These are phyloP conservation scores for Exsudoporus floridanus DNA, from an alignment of 1,284 basidiomycete species.

Conservation along the genomic window DNA sequence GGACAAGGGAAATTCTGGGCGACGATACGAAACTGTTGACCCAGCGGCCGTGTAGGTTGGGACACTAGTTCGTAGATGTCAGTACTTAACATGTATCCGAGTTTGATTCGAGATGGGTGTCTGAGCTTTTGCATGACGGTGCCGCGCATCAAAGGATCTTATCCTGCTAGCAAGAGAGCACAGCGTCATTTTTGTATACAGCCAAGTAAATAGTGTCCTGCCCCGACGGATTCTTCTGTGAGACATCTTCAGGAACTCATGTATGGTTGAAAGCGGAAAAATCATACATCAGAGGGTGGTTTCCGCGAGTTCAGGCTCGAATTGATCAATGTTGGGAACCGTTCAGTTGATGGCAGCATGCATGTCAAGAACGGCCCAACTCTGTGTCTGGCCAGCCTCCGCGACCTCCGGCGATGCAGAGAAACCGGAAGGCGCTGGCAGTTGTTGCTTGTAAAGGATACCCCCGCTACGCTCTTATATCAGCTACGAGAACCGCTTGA, in stretches of 20 bases:
- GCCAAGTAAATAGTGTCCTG: background rate
- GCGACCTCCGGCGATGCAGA: constrained; percentile 3
- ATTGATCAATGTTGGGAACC: background rate
- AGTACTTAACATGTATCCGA: background rate
- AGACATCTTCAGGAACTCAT: background rate
- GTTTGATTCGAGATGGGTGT: background rate
- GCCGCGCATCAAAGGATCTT: background rate
- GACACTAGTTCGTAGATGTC: background rate
- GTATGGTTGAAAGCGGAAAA: background rate
- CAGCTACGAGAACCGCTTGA: background rate
- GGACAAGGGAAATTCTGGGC: background rate
- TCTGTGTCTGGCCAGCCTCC: background rate
- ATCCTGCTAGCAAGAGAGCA: background rate
- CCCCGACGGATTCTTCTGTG: background rate
- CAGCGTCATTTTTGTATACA: background rate
- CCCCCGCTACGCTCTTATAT: background rate
- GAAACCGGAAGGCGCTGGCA: background rate
- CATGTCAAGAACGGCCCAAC: background rate
- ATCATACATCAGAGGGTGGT: background rate
- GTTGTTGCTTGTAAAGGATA: background rate
- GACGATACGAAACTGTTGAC: background rate
- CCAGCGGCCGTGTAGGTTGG: too few species aligned
- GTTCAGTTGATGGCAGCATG: background rate
- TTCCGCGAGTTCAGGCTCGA: background rate
- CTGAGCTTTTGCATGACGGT: background rate